Percentiles rank a stretch among this genome's conserved stretches.
Evolutionary conservation across 441 rosid species (phyloP).

Genomic region (Adansonia gregorii): DNA sequence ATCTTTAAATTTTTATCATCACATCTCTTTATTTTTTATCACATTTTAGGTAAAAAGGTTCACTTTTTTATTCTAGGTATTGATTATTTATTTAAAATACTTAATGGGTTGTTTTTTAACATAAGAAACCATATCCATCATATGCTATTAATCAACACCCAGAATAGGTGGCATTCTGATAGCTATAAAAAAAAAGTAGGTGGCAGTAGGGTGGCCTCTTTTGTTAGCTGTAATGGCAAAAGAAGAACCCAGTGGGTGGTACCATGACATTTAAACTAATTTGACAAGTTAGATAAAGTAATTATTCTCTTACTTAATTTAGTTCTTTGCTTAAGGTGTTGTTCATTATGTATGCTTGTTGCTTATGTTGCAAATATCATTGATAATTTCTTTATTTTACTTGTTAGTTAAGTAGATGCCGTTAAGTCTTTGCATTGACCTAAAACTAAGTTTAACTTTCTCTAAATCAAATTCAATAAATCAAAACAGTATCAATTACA

Average conservation of each 20-base stretch:
- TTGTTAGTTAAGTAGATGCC: neutral
- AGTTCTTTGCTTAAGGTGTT: slow-evolving; percentile 18
- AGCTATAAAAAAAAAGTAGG: slow-evolving; percentile 80
- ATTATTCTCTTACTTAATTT: slow-evolving; percentile 28
- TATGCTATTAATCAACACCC: slow-evolving; percentile 52
- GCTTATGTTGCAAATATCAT: neutral
- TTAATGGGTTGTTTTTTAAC: too few relatives aligned
- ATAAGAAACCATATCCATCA: too few relatives aligned
- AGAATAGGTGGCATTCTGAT: slow-evolving; percentile 63
- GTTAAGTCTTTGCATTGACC: neutral
- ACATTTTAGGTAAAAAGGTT: too few relatives aligned
- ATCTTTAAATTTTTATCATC: neutral
- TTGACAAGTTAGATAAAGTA: slow-evolving; percentile 96
- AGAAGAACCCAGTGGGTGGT: slow-evolving; percentile 94
- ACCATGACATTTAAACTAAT: slow-evolving; percentile 92
- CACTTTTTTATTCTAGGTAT: too few relatives aligned
- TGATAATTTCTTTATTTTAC: neutral
- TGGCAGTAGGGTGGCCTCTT: slow-evolving; percentile 96
- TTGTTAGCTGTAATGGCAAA: slow-evolving; percentile 96
- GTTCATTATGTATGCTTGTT: neutral
- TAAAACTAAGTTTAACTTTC: neutral
- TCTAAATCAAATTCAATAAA: slow-evolving; percentile 11
- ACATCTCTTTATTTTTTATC: neutral
- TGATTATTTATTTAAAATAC: too few relatives aligned
- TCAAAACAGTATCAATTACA: neutral